phyloP scores from a whole-genome alignment of 768 basidiomycete species.

The Kwoniella sp. region DNA sequence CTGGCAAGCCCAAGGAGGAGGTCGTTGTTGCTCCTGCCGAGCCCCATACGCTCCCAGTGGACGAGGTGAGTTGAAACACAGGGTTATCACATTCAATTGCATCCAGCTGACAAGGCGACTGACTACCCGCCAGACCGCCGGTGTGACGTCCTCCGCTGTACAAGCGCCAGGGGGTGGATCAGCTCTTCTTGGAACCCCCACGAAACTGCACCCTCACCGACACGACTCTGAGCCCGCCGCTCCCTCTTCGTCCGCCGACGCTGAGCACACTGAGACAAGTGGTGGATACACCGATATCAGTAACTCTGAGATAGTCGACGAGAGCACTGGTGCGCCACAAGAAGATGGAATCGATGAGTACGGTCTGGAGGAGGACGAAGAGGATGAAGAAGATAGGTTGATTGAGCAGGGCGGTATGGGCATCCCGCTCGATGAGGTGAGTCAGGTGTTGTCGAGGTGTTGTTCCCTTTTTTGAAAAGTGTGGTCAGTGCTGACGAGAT shows the following conservation, averaged over 20 bases:
- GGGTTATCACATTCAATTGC: not conserved
- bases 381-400: conserved; percentile 87
- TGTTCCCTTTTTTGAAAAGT: not conserved
- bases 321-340: conserved; percentile 70
- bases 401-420: conserved; percentile 91
- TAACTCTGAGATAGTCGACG: conserved; percentile 61
- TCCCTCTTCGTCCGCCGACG: conserved; percentile 52
- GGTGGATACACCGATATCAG: conserved; percentile 41
- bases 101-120: conserved; percentile 3
- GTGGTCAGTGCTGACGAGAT: conserved; percentile 5
- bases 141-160: conserved; percentile 86
- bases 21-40: conserved; percentile 36
- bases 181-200: conserved; percentile 48
- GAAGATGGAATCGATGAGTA: conserved; percentile 61
- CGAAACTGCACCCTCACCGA: conserved; percentile 55
- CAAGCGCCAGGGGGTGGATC: conserved; percentile 83
- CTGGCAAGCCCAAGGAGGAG: conserved; percentile 21
- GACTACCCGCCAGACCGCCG: conserved; percentile 63
- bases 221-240: conserved; percentile 44
- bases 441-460: conserved; percentile 50
- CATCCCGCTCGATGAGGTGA: conserved; percentile 87
- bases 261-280: conserved; percentile 36
- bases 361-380: conserved; percentile 57
- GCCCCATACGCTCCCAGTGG: conserved; percentile 60
- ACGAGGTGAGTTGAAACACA: conserved; percentile 62